These are phyloP conservation scores for Garcia nutans DNA, from an alignment of 345 rosid species.

Conservation along the genomic window DNA sequence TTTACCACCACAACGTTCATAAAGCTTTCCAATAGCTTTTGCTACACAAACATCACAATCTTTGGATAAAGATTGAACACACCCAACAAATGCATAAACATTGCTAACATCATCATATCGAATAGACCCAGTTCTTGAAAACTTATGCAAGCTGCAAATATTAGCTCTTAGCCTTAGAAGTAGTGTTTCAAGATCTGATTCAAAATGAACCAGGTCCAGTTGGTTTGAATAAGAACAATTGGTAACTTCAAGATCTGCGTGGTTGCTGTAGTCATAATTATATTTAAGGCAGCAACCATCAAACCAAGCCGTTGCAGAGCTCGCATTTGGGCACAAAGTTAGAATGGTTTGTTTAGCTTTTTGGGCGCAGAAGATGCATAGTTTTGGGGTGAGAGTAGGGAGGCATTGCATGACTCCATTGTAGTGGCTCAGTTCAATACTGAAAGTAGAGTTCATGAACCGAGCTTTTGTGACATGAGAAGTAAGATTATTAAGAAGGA, in stretches of 20 bases:
- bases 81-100: neutral
- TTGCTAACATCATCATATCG: neutral
- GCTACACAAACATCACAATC: conserved; percentile 6
- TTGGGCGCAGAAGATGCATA: neutral
- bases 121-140: neutral
- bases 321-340: neutral
- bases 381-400: neutral
- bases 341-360: neutral
- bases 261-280: neutral
- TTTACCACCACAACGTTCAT: conserved; percentile 4
- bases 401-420: neutral
- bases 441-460: neutral
- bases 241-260: neutral
- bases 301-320: neutral
- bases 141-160: neutral
- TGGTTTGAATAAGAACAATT: neutral
- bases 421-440: neutral
- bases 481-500: neutral
- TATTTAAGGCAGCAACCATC: neutral
- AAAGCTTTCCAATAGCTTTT: conserved; percentile 6
- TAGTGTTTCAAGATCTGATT: neutral
- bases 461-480: neutral
- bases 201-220: neutral
- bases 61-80: neutral
- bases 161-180: neutral